Conservation (phyloP, 257 asterid genomes). For the Datura wrightii region DNA sequence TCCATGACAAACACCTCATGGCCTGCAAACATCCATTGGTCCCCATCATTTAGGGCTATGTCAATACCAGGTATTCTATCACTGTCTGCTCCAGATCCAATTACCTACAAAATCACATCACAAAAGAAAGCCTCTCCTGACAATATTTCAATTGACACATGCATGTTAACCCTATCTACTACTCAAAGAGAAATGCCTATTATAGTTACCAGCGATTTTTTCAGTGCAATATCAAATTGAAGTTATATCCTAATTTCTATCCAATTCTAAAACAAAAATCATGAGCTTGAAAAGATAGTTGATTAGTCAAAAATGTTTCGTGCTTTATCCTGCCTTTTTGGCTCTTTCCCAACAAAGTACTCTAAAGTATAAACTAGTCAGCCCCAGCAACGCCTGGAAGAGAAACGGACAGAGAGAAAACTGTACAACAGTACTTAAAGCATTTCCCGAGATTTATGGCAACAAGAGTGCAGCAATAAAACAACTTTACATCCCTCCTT, state of each 20-base stretch:
- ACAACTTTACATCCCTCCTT: not conserved
- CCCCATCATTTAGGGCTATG: slow-evolving; percentile 82
- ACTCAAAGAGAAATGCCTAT: not conserved
- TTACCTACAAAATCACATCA: slow-evolving; percentile 57
- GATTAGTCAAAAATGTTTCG: not conserved
- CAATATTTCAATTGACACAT: not conserved
- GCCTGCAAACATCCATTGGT: slow-evolving; percentile 97
- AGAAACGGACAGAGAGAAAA: not conserved
- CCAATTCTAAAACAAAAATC: not conserved
- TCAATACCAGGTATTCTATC: slow-evolving; percentile 98
- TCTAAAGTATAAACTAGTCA: not conserved
- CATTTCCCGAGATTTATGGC: not conserved
- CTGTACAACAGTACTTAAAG: not conserved
- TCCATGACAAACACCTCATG: slow-evolving; percentile 87
- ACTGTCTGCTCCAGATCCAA: slow-evolving; percentile 80
- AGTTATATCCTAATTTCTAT: not conserved
- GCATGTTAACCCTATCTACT: not conserved
- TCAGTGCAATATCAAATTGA: not conserved
- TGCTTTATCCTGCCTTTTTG: not conserved
- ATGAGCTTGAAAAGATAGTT: not conserved
- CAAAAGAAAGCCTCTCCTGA: not conserved
- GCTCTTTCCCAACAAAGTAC: not conserved
- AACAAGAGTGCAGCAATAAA: not conserved
- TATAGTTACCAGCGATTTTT: not conserved
- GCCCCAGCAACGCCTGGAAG: not conserved